Conservation (phyloP, 1,284 basidiomycete genomes). For the Fomitopsis palustris region DNA sequence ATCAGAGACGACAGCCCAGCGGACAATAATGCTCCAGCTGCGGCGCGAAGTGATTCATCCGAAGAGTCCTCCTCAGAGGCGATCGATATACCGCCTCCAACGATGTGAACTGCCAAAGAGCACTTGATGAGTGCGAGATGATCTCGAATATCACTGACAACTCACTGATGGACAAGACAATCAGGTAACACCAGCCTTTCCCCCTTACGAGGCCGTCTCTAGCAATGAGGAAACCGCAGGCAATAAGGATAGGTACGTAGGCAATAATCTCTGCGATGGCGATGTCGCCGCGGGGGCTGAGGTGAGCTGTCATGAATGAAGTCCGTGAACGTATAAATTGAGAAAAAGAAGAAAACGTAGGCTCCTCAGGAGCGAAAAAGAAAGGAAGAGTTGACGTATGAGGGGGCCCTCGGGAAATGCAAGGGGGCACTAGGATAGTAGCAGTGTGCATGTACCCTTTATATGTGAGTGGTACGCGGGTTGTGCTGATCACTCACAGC, state of each 20-base stretch:
- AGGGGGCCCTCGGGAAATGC: too few species aligned
- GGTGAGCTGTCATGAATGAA: constrained; percentile 2
- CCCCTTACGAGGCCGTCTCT: constrained; percentile 11
- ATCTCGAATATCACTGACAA: neutral
- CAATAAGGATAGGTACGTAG: constrained; percentile 12
- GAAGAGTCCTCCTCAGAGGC: constrained; percentile 41
- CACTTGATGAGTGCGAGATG: neutral
- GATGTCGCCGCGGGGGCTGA: constrained; percentile 14
- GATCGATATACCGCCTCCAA: constrained; percentile 52
- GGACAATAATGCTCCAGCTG: constrained; percentile 50
- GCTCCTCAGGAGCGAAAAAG: too few species aligned
- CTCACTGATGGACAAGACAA: neutral
- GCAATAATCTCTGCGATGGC: constrained; percentile 11
- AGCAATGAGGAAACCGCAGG: constrained; percentile 6
- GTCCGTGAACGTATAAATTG: neutral
- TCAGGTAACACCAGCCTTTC: constrained; percentile 14
- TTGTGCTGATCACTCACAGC: too few species aligned
- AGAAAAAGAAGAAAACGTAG: too few species aligned
- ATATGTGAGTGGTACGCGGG: too few species aligned
- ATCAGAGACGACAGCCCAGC: constrained; percentile 53
- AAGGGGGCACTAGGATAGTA: too few species aligned
- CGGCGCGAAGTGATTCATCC: constrained; percentile 41
- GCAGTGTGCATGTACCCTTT: too few species aligned
- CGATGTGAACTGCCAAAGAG: constrained; percentile 43
- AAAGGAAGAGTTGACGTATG: too few species aligned